Evolutionary conservation across 1,284 basidiomycete genomes (phyloP), one percentile per base, ranked within the genome.

Genomic region (Pseudozyma flocculosa): DNA sequence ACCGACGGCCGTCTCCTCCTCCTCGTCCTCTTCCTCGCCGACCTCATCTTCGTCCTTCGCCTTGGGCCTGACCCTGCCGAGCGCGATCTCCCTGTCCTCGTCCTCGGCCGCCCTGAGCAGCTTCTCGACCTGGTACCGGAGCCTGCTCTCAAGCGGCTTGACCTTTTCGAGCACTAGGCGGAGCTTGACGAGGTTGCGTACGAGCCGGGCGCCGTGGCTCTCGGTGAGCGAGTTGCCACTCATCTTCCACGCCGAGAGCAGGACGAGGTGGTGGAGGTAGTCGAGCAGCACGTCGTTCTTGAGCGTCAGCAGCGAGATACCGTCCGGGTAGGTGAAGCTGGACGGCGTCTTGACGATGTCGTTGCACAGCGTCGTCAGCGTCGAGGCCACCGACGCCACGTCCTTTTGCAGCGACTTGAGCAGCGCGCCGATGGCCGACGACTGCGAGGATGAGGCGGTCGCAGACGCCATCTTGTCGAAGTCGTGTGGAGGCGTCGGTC

Each of bases 121-220:
- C 78, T 97, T 96, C 72, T 96, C 92, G 72, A 97, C 90, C 78
- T 97, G 93, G 78, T 97, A 95, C 56, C 85, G 87, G 83, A 97
- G 87, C 72, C 89, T 87, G 49, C 83, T 83, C 79, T 98, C 93
- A 36, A 98, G 68, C 0, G 80, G 80, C 24, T 79, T 73, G 23
- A 81, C 77, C 68, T 82, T 82, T 50, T 83, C 82, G 18, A 77
- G 55, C 39, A 71, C 48, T n/a, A 77, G 48, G 1, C 75, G 54
- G 19, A 68, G 48, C 48, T 60, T 59, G 26, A 76, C 54, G 2
- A 77, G 57, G 19, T 62, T 56, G 43, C 55, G 37, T 13, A 74
- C 68, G 19, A 76, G 59, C 18, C 54, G 44, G 10, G 43, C 17
- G 1, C 58, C 63, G 3, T 48, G 32, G 4, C 44, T 10, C 15